Percentiles rank a stretch among this genome's conserved stretches.
phyloP scores from a whole-genome alignment of 2,329 filamentous ascomycete genomes.

The Juglanconis juglandina region DNA sequence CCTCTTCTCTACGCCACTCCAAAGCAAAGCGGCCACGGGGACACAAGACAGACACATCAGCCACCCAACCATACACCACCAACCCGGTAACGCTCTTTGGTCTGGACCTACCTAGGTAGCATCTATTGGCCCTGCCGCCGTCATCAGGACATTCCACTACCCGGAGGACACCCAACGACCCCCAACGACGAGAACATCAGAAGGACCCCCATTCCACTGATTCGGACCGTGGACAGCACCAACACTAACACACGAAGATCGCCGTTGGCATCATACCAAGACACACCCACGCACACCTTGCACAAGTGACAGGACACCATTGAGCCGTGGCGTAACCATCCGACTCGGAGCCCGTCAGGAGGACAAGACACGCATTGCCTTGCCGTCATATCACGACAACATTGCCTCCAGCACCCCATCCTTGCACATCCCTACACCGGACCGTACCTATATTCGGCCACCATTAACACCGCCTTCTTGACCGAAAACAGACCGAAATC shows the following conservation, averaged over 20 bases:
- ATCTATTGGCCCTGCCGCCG: background rate
- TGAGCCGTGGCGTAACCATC: conserved; percentile 7
- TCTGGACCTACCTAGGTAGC: background rate
- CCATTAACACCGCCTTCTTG: conserved; percentile 6
- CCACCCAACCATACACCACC: background rate
- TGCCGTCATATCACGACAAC: conserved; percentile 14
- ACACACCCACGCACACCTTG: background rate
- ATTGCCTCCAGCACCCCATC: background rate
- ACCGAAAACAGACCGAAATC: background rate
- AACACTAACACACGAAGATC: background rate
- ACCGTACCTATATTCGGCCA: conserved; percentile 8
- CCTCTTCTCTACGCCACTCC: background rate
- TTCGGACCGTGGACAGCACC: background rate
- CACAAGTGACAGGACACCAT: conserved; percentile 5
- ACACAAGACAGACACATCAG: background rate
- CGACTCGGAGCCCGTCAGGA: conserved; percentile 10
- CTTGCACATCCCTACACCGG: conserved; percentile 9
- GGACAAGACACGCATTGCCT: conserved; percentile 15
- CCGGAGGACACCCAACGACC: background rate
- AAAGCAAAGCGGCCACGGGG: background rate
- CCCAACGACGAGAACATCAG: too few species aligned
- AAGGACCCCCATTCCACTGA: background rate
- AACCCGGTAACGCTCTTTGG: background rate
- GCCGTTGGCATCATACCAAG: conserved; percentile 5
- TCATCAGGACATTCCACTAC: background rate